A percentile compares a stretch with the other conserved stretches of the same genome.
Conservation (phyloP, 441 rosid genomes). For the Pelargonium fulgidum region DNA sequence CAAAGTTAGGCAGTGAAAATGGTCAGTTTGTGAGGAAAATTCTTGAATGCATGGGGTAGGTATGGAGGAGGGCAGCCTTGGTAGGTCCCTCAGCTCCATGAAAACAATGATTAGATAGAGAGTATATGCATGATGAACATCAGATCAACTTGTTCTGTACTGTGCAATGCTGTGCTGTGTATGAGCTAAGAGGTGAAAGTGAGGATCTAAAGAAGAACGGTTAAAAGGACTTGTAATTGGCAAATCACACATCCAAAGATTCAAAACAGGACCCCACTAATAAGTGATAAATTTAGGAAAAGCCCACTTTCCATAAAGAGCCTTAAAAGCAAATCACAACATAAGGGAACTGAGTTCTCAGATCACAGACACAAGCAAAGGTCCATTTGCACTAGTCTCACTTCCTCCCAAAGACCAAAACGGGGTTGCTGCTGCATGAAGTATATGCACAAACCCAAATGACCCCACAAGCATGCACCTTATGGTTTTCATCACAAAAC, state of each 20-base stretch:
- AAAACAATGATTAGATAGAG: slow-evolving; percentile 23
- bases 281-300: slow-evolving; percentile 22
- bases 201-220: slow-evolving; percentile 4
- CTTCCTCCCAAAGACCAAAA: slow-evolving; percentile 32
- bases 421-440: slow-evolving; percentile 17
- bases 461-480: slow-evolving; percentile 13
- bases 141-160: slow-evolving; percentile 15
- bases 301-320: slow-evolving; percentile 20
- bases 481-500: not conserved
- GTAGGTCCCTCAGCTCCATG: slow-evolving; percentile 23
- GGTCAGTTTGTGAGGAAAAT: slow-evolving; percentile 10
- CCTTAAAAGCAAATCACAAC: slow-evolving; percentile 12
- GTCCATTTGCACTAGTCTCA: slow-evolving; percentile 16
- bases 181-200: slow-evolving; percentile 16
- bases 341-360: slow-evolving; percentile 18
- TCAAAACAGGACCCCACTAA: slow-evolving; percentile 19
- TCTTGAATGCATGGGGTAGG: slow-evolving; percentile 15
- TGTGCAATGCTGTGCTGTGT: not conserved
- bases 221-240: slow-evolving; percentile 10
- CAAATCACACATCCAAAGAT: slow-evolving; percentile 12
- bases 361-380: slow-evolving; percentile 17
- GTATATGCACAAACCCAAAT: slow-evolving; percentile 12
- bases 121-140: slow-evolving; percentile 22
- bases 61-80: slow-evolving; percentile 21
- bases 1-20: slow-evolving; percentile 1